These are phyloP conservation scores for Emmonsiellopsis sp. DNA, from an alignment of 2,329 filamentous ascomycete species.

Conservation along the genomic window DNA sequence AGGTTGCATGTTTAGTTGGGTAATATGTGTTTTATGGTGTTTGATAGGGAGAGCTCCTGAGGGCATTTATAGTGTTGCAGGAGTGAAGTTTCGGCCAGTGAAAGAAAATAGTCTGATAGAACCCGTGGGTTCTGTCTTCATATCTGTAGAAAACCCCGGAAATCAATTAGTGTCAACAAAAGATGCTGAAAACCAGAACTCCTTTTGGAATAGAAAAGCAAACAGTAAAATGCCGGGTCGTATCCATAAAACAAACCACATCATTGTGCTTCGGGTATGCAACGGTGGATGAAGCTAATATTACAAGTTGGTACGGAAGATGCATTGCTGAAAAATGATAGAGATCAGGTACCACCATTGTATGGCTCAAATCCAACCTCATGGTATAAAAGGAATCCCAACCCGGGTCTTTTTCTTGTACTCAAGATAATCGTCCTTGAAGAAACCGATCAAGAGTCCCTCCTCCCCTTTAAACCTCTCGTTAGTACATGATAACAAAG, in stretches of 20 bases:
- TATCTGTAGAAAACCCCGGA: background rate
- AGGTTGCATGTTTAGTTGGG: too few relatives aligned
- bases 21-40: too few relatives aligned
- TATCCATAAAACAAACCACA: background rate
- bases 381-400: constrained; percentile 67
- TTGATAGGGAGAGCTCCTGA: too few relatives aligned
- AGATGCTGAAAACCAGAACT: background rate
- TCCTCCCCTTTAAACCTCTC: constrained; percentile 57
- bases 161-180: background rate
- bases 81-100: too few relatives aligned
- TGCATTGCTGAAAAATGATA: background rate
- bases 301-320: background rate
- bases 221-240: background rate
- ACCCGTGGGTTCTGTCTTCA: background rate
- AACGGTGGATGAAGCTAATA: background rate
- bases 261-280: background rate
- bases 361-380: constrained; percentile 4
- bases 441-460: constrained; percentile 66
- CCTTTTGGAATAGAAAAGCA: too few relatives aligned
- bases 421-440: constrained; percentile 67
- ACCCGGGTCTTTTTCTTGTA: constrained; percentile 66
- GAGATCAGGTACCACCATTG: background rate
- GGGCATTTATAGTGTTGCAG: too few relatives aligned
- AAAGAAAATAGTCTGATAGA: background rate
- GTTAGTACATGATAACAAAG: constrained; percentile 6